Evolutionary conservation across 108 stramenopile species (phyloP).

Genomic region (Cyclotella sp.): DNA sequence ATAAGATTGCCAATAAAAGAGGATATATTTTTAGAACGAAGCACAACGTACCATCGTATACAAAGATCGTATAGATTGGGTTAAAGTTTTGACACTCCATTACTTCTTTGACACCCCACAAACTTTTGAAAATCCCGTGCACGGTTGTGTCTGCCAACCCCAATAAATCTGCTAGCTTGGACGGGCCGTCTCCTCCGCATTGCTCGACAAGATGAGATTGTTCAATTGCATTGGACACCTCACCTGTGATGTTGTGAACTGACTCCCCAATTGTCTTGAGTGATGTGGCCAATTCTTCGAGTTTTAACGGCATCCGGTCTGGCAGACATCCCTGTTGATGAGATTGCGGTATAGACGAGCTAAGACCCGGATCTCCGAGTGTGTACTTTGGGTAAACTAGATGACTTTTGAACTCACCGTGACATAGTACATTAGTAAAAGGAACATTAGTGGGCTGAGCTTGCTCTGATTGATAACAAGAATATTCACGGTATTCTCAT

Average conservation of each 20-base stretch:
- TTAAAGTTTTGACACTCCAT: conserved; percentile 36
- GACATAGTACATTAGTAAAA: conserved; percentile 34
- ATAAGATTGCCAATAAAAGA: background rate
- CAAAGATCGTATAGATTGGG: conserved; percentile 35
- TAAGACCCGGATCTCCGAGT: too few relatives aligned
- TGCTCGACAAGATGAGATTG: conserved; percentile 6
- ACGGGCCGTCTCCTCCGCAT: conserved; percentile 31
- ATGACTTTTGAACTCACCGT: conserved; percentile 26
- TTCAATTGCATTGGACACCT: background rate
- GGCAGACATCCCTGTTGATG: conserved; percentile 30
- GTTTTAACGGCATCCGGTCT: conserved; percentile 23
- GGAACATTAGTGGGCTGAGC: conserved; percentile 28
- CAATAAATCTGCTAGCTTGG: conserved; percentile 17
- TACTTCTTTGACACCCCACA: conserved; percentile 23
- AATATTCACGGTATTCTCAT: conserved; percentile 22
- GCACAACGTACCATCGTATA: conserved; percentile 25
- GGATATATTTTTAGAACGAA: background rate
- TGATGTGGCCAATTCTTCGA: conserved; percentile 12
- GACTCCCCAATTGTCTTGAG: conserved; percentile 13
- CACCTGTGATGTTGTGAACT: conserved; percentile 15
- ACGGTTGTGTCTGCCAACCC: conserved; percentile 24
- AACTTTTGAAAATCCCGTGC: conserved; percentile 16
- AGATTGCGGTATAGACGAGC: too few relatives aligned
- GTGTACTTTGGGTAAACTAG: too few relatives aligned
- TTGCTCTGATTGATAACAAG: conserved; percentile 15